A percentile compares a stretch with the other conserved stretches of the same genome.
phyloP scores from a whole-genome alignment of 108 stramenopile species.

The Schizochytrium sp. region DNA sequence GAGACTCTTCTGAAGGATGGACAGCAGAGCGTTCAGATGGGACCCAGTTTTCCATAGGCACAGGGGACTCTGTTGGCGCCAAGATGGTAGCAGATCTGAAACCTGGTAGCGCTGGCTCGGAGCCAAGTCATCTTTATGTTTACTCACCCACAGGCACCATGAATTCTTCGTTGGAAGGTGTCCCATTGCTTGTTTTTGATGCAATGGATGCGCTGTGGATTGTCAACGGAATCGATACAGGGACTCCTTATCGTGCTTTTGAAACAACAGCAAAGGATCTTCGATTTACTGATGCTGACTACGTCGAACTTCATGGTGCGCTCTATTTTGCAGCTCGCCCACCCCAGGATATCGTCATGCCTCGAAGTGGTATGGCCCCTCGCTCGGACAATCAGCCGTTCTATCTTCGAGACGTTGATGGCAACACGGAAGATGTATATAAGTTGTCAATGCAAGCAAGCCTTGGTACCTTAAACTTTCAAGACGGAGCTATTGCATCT shows the following conservation, averaged over 20 bases:
- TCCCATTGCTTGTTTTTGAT: neutral
- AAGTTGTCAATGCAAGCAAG: neutral
- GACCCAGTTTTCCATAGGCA: neutral
- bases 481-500: neutral
- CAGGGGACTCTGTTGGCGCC: neutral
- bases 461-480: neutral
- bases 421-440: neutral
- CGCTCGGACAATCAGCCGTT: neutral
- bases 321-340: neutral
- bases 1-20: neutral
- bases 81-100: neutral
- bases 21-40: neutral
- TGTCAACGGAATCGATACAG: neutral
- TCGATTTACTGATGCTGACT: slow-evolving; percentile 6
- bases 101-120: neutral
- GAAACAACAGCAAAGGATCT: slow-evolving; percentile 18
- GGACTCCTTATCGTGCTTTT: slow-evolving; percentile 20
- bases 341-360: neutral
- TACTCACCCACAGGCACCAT: neutral
- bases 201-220: slow-evolving; percentile 40
- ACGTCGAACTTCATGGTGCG: neutral
- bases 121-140: neutral
- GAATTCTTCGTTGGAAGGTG: neutral
- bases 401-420: neutral
- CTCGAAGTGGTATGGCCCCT: neutral